These are phyloP conservation scores for Rhizopogon hawkerae DNA, from an alignment of 1,284 basidiomycete species.

Conservation along the genomic window DNA sequence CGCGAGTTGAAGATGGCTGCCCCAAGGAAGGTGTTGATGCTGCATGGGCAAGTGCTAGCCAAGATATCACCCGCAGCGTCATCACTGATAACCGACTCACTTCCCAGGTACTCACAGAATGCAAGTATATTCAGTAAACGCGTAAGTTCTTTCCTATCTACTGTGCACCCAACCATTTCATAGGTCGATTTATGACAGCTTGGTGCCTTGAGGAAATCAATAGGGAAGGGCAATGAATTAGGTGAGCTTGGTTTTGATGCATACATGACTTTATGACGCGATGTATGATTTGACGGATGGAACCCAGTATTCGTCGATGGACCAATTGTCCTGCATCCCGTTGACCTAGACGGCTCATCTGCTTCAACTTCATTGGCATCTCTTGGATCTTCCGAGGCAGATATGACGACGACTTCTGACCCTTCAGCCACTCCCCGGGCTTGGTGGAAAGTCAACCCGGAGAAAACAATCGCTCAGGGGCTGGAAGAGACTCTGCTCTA, in stretches of 20 bases:
- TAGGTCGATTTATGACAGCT: conserved; percentile 36
- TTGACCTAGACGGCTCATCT: conserved; percentile 50
- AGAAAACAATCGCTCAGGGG: conserved; percentile 45
- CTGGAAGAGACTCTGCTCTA: conserved; percentile 46
- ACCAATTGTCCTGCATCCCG: conserved; percentile 64
- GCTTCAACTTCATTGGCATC: conserved; percentile 33
- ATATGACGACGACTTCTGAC: conserved; percentile 40
- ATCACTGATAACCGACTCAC: neutral
- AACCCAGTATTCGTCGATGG: conserved; percentile 72
- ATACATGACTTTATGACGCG: neutral
- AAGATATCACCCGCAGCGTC: neutral
- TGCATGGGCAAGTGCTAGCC: conserved; percentile 21
- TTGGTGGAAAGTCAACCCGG: conserved; percentile 64
- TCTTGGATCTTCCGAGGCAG: conserved; percentile 49
- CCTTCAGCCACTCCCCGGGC: conserved; percentile 64
- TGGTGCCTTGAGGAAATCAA: conserved; percentile 66
- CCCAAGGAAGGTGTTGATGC: conserved; percentile 25
- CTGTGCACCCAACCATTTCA: conserved; percentile 8
- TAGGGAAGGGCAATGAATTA: conserved; percentile 61
- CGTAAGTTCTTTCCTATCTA: conserved; percentile 34
- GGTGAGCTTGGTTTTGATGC: conserved; percentile 32
- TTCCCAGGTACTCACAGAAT: conserved; percentile 72
- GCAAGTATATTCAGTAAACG: conserved; percentile 73
- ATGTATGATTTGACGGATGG: conserved; percentile 3
- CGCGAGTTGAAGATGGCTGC: conserved; percentile 12